Evolutionary conservation across 805 yeast species (phyloP), one percentile per base, ranked within the genome.

Genomic region (Vanderwaltozyma verrucispora): DNA sequence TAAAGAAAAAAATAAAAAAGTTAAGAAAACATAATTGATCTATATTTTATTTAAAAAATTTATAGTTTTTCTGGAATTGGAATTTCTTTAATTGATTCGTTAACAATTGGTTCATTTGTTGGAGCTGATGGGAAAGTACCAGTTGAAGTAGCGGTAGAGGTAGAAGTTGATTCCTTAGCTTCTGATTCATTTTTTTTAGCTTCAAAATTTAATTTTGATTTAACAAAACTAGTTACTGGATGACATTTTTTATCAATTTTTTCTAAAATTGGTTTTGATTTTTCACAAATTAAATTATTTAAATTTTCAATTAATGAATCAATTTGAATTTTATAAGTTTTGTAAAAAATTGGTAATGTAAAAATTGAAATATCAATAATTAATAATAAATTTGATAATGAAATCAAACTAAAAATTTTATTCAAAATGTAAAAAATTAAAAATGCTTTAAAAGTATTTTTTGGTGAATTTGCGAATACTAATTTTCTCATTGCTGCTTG

Each of bases 281-380:
- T 75, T 40, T 69, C 75, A 50, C 68, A 70, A 33, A 75, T 76
- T 26, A 71, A 42, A 37, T 66, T 57, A 34, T 67, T 53, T 47
- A 59, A 64, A 35, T 67, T 61, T 36, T 68, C 69, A 30, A 77
- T 71, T 31, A 74, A 71, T 33, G 75, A 74, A 60, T 81, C 86
- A 54, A 88, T 81, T 67, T 83, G 80, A 54, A 70, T 70, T 71
- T 85, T 78, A 73, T 82, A 77, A 48, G 71, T 70, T 50, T 74
- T 64, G 69, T 88, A 89, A 44, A 80, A 53, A 21, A 72, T 74
- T 41, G 97, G 97, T 32, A 74, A 65, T 31, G 94, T 62, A 71
- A 89, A 89, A 13, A 80, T 70, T 16, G 68, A 54, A 34, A 83
- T 60, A 34, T 78, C 76, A 31, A 75, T 59, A 35, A 73, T 56